Evolutionary conservation across 23 red algal genomes (phyloP).

Genomic region (Cyanidiococcus yangmingshanensis): DNA sequence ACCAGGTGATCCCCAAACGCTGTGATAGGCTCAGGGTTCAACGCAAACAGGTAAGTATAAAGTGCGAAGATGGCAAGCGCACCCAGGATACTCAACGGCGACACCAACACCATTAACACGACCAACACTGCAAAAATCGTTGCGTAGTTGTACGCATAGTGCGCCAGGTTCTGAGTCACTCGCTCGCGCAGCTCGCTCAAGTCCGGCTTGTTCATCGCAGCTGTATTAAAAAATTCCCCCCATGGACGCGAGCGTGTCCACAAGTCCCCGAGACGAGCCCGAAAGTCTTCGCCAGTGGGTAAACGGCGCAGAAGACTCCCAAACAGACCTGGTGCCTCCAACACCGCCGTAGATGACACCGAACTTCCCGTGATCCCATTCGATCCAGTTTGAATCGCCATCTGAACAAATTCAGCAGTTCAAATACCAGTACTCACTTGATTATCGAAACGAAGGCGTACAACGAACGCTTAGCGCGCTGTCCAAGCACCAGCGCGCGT

Average conservation of each 20-base stretch:
- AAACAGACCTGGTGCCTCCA: not conserved
- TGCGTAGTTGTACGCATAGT: constrained; percentile 89
- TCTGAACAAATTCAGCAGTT: too few species aligned
- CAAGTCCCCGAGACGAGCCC: constrained; percentile 52
- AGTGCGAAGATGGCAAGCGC: constrained; percentile 59
- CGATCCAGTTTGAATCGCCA: not conserved
- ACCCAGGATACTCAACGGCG: constrained; percentile 73
- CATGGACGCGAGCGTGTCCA: constrained; percentile 80
- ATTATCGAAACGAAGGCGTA: too few species aligned
- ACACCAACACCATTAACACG: constrained; percentile 67
- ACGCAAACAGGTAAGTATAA: constrained; percentile 85
- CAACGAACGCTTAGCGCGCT: too few species aligned
- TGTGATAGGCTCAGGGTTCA: constrained; percentile 66
- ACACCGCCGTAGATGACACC: not conserved
- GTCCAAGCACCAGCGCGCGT: too few species aligned
- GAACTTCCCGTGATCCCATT: not conserved
- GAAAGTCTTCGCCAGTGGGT: constrained; percentile 1
- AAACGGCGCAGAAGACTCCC: constrained; percentile 5
- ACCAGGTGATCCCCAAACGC: constrained; percentile 32
- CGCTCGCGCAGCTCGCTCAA: constrained; percentile 76
- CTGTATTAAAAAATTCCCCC: constrained; percentile 82
- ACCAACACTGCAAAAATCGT: constrained; percentile 68
- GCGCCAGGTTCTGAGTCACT: constrained; percentile 60
- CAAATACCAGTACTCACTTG: too few species aligned
- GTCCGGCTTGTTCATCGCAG: constrained; percentile 71